Evolutionary conservation across 2,329 filamentous ascomycete species (phyloP), one percentile per base, ranked within the genome.

Genomic region (Fusarium stilboides): DNA sequence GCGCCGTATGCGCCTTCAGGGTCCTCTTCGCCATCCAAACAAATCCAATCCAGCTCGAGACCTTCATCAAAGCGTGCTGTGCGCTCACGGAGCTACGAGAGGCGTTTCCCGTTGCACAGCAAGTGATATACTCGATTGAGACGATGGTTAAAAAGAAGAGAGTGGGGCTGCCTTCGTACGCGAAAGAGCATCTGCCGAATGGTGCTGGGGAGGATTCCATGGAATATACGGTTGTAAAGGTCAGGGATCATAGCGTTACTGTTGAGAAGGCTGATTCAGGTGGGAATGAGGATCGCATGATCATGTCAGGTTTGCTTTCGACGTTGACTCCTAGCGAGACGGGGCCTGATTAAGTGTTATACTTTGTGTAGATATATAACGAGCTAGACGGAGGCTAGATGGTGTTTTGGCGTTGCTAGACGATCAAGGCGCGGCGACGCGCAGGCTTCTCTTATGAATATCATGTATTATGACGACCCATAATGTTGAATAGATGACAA

Each of bases 41-140:
- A 42, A 57, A 33, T 12, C 65, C 65, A 3, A 24, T 65, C 34
- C 65, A 69, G 8, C 65, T 69, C 20, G 65, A 69, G 39, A 61
- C 65, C 1, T 69, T 69, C 14, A 45, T 54, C 19, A 69, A 69
- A 31, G 65, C 65, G 34, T 69, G 65, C 4, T 50, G 50, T 12
- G 65, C 54, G 4, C 59, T 69, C 8, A 33, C 46, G 5, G 65
- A 69, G 51, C 54, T 69, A 1, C 33, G 54, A 12, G 65, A 61
- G 17, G 26, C 54, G 3, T 69, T 65, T 9, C 65, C 65, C 8
- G 54, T 69, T 4, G 65, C 65, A 4, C 34, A 52, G 8, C 22
- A 69, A 3, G 65, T 69, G 4, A 14, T 65, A 8, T 28, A 34
- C 28, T 65, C 65, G 5, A 65, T 69, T 12, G 50, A 69, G 13